Percentiles rank a stretch among this genome's conserved stretches.
phyloP scores from a whole-genome alignment of 441 rosid species.

The Omphalea diandra region DNA sequence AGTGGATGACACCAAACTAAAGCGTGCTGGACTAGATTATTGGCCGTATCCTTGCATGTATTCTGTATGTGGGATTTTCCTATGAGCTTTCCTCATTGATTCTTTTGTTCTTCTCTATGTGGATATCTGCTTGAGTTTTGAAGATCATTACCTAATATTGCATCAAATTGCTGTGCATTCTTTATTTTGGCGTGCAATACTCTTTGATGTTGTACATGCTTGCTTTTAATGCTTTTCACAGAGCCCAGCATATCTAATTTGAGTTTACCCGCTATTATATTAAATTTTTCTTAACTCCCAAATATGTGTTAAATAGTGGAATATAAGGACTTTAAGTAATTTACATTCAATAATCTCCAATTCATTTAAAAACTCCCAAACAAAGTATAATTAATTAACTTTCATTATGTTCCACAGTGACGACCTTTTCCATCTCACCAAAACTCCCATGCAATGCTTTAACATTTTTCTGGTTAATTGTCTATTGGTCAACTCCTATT shows the following conservation, averaged over 20 bases:
- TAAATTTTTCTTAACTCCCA: no score
- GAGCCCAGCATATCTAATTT: constrained; percentile 7
- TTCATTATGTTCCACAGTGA: no score
- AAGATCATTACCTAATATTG: not conserved
- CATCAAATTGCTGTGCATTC: not conserved
- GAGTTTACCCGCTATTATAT: no score
- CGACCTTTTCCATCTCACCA: no score
- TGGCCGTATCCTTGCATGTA: constrained; percentile 86
- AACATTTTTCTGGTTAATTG: not conserved
- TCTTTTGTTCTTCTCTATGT: not conserved
- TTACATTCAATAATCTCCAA: no score
- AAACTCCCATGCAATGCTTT: no score
- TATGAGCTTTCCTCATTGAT: not conserved
- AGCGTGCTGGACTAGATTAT: constrained; percentile 97
- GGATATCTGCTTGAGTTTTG: not conserved
- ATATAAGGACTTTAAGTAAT: no score
- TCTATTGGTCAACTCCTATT: not conserved
- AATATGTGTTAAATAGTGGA: no score
- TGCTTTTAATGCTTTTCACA: not conserved
- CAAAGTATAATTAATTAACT: no score
- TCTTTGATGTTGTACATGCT: not conserved
- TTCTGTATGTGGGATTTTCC: constrained; percentile 9
- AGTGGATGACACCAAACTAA: constrained; percentile 77
- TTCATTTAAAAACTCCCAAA: no score
- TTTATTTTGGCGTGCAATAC: not conserved